Conservation (phyloP, 176 grass and related monocot species). For the Triticum turgidum region DNA sequence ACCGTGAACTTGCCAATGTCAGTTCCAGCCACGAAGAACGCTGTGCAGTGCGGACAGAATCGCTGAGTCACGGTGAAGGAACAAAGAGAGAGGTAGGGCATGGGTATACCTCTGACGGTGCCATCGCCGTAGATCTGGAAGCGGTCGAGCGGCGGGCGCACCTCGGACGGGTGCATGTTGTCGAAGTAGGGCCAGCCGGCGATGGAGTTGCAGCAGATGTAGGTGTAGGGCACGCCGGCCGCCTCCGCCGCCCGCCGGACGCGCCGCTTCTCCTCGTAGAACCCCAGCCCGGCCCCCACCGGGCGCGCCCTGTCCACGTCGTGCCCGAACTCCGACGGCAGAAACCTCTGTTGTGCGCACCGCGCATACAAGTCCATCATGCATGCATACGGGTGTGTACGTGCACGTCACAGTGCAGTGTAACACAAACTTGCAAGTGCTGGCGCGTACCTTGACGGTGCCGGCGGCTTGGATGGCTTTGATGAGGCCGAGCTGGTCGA, state of each 20-base stretch:
- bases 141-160: slow-evolving; percentile 59
- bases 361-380: not conserved
- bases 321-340: slow-evolving; percentile 85
- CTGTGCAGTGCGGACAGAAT: slow-evolving; percentile 22
- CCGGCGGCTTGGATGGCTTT: slow-evolving; percentile 45
- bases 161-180: slow-evolving; percentile 65
- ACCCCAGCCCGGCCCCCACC: slow-evolving; percentile 50
- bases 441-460: slow-evolving; percentile 50
- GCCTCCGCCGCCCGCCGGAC: slow-evolving; percentile 62
- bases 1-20: slow-evolving; percentile 81
- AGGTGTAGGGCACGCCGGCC: slow-evolving; percentile 60
- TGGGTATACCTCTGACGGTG: slow-evolving; percentile 46
- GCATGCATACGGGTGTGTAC: no score
- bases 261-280: slow-evolving; percentile 61
- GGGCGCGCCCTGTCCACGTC: slow-evolving; percentile 75
- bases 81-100: not conserved
- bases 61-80: no score
- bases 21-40: slow-evolving; percentile 66
- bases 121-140: slow-evolving; percentile 84
- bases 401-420: no score
- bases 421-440: no score
- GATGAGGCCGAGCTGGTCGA: slow-evolving; percentile 63
- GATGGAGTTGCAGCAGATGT: slow-evolving; percentile 84
- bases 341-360: slow-evolving; percentile 40
- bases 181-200: slow-evolving; percentile 79